Evolutionary conservation across 768 basidiomycete genomes (phyloP).

Genomic region (Multifurca ochricompacta): DNA sequence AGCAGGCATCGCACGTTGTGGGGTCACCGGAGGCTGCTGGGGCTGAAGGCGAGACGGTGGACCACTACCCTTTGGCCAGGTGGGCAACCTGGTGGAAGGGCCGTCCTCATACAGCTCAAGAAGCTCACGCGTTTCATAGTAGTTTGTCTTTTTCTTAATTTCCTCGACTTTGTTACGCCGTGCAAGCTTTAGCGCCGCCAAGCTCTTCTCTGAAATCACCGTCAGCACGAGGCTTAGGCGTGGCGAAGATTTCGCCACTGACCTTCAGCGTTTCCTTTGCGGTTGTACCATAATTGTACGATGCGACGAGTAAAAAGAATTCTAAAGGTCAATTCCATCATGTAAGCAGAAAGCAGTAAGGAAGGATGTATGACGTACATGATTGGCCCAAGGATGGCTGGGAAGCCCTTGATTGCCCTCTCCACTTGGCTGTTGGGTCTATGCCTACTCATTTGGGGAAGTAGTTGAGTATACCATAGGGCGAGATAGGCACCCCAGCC

Average conservation of each 20-base stretch:
- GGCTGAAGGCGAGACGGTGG: conserved; percentile 29
- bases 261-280: conserved; percentile 80
- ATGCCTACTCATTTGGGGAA: conserved; percentile 38
- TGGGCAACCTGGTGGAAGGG: conserved; percentile 30
- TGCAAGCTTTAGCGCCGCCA: conserved; percentile 64
- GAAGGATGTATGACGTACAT: conserved; percentile 44
- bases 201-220: conserved; percentile 58
- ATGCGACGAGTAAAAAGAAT: conserved; percentile 73
- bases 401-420: conserved; percentile 41
- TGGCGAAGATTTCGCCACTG: conserved; percentile 19
- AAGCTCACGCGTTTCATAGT: conserved; percentile 83
- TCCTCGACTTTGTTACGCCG: conserved; percentile 87
- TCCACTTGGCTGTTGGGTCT: conserved; percentile 28
- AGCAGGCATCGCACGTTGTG: conserved; percentile 24
- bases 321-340: conserved; percentile 28
- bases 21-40: conserved; percentile 25
- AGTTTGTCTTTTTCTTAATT: conserved; percentile 97
- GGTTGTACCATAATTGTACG: conserved; percentile 76
- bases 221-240: conserved; percentile 5
- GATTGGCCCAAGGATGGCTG: conserved; percentile 68
- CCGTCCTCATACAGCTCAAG: conserved; percentile 83
- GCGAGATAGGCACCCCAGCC: conserved; percentile 65
- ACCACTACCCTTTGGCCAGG: conserved; percentile 29
- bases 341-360: not conserved
- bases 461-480: conserved; percentile 59